Evolutionary conservation across 177 flowering plant genomes (phyloP), one percentile per base, ranked within the genome.

Genomic region (Vitis hybrid): DNA sequence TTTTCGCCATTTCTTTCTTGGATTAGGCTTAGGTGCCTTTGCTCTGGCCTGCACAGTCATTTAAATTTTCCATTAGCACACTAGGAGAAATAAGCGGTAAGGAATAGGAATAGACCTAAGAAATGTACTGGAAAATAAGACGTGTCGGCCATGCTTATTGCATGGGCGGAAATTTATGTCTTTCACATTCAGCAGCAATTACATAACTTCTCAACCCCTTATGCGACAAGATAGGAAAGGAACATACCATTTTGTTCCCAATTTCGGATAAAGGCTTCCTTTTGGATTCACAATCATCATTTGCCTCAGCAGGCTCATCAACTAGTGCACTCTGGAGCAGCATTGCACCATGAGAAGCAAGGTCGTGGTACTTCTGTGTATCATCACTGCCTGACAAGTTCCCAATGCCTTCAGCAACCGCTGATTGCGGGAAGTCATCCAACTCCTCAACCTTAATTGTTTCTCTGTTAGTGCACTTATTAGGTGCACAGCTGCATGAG

Each of bases 251-350:
- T 26, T 72, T 85, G 68, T 75, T 86, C 15, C 95, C 97, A 68
- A 96, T 90, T 78, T 94, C 98, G 9, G 96, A 80, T 62, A 96
- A 73, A 18, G 99, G 91, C 77, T 78, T 88, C 81, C 98, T 86
- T 63, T 53, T 82, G 6, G 68, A 18, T 10, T 51, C 82, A 65
- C 55, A 55, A 22, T 72, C 82, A 61, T 75, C 86, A 58, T 77
- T 80, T 10, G 72, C 65, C 61, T 76, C 85, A 15, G 18, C 67
- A 11, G 93, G 83, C 76, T 81, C 82, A 50, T 81, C 90, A 55
- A 72, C 72, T 31, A 92, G 60, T 31, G 97, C 98, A 77, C 73
- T 84, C 56, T 86, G 85, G 60, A 92, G 87, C 50, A 94, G 77
- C 77, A 66, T 73, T 59, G 93, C 96, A 65, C 97, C 99, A 5